Conservation (phyloP, 176 grass and related monocot species). For the Calamus simplicifolius region DNA sequence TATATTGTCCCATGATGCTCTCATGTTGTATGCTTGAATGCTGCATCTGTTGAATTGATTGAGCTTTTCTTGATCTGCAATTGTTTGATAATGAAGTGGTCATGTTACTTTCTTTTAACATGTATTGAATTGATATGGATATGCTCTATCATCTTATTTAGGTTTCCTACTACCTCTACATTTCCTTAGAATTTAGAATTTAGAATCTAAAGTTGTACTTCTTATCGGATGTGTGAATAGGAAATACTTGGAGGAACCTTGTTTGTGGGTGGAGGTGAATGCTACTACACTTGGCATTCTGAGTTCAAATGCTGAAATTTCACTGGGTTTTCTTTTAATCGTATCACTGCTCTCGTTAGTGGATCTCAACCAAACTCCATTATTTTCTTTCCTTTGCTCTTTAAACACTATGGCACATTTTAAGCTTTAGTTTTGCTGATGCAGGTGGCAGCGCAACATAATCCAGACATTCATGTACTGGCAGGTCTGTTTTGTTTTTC, state of each 20-base stretch:
- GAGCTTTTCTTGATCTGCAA: too few relatives aligned
- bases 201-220: not conserved
- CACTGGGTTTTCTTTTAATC: conserved; percentile 75
- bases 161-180: too few relatives aligned
- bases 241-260: conserved; percentile 82
- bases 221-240: conserved; percentile 36
- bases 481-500: conserved; percentile 56
- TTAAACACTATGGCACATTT: not conserved
- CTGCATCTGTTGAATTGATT: too few relatives aligned
- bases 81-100: too few relatives aligned
- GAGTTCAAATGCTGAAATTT: conserved; percentile 82
- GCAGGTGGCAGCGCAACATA: conserved; percentile 71
- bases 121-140: too few relatives aligned
- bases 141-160: too few relatives aligned
- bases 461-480: conserved; percentile 98
- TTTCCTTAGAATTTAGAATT: too few relatives aligned
- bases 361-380: conserved; percentile 16
- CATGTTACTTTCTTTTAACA: too few relatives aligned
- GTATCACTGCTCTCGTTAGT: conserved; percentile 93
- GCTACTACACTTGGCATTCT: conserved; percentile 54
- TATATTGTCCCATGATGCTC: too few relatives aligned
- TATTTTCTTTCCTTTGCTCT: conserved; percentile 2
- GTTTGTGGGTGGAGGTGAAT: conserved; percentile 74
- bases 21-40: too few relatives aligned
- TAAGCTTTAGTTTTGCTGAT: conserved; percentile 30